Evolutionary conservation across 2,329 filamentous ascomycete species (phyloP), one percentile per base, ranked within the genome.

Genomic region (Neonectria faginata): DNA sequence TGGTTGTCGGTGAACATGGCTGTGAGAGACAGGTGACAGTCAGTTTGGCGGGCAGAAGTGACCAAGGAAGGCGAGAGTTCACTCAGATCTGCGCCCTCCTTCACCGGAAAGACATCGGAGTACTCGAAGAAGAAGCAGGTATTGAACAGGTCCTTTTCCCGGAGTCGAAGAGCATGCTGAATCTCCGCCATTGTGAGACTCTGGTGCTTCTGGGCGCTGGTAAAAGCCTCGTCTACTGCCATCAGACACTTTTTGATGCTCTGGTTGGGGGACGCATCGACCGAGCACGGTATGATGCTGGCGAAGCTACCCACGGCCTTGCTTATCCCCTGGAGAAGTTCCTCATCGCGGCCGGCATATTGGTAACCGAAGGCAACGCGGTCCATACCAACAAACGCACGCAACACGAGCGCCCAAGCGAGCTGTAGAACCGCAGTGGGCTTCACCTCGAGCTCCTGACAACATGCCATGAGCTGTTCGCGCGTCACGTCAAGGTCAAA

Each of bases 391-490:
- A 85, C 82, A 67, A 87, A 89, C 1, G 82, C 80, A 2, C 86
- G 83, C 0, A 89, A 77, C 0, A 89, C 79, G 20, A 90, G 77
- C 0, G 82, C 85, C 88, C 88, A 90, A 0, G 87, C 86, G n/a
- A 88, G 81, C 25, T 85, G 83, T 4, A 90, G 78, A 3, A 89
- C 78, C 0, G 85, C 82, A 0, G 84, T 81, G 0, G 84, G 75
- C 0, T 82, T 82, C 3, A 86, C 78, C 9, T 78, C 8, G 65
- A 78, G 48, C 79, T 78, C 53, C 0, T 69, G 59, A 57, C 77
- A 78, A 50, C 87, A 87, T 9, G 81, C 77, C 10, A 83, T 79
- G 2, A 86, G 69, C 3, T 79, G 76, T 29, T 79, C 72, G 5
- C 73, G 77, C 0, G 78, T 74, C 14, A 85, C 76, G 9, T 82